Conservation (phyloP, 2,329 filamentous ascomycete genomes). For the Lachnellula cervina region DNA sequence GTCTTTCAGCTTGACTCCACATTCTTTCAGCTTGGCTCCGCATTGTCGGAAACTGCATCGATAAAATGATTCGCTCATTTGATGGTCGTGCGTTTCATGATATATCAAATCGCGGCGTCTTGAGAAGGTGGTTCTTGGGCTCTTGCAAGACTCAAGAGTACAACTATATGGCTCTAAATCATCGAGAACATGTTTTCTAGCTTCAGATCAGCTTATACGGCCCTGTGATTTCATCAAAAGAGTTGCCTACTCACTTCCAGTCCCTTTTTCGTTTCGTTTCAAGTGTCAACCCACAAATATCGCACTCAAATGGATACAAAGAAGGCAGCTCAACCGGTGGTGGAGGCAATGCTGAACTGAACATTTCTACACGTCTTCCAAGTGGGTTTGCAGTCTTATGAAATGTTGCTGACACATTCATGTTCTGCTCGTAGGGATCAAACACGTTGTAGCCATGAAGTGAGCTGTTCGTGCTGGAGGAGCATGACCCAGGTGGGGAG, state of each 20-base stretch:
- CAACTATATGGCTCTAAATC: not conserved
- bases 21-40: not conserved
- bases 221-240: not conserved
- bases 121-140: not conserved
- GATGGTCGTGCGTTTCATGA: not conserved
- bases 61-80: not conserved
- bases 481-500: not conserved
- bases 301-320: not conserved
- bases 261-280: not conserved
- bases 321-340: not conserved
- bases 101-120: not conserved
- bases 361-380: not conserved
- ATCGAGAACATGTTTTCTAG: not conserved
- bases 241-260: not conserved
- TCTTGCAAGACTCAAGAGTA: not conserved
- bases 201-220: not conserved
- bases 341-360: not conserved
- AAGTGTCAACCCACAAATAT: not conserved
- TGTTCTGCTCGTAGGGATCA: not conserved
- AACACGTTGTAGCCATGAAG: not conserved
- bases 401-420: not conserved
- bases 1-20: not conserved
- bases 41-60: not conserved
- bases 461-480: not conserved
- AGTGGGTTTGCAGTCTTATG: not conserved